Percentiles rank a stretch among this genome's conserved stretches.
Conservation (phyloP, 169 alveolate species). For the Cryptosporidium meleagridis region DNA sequence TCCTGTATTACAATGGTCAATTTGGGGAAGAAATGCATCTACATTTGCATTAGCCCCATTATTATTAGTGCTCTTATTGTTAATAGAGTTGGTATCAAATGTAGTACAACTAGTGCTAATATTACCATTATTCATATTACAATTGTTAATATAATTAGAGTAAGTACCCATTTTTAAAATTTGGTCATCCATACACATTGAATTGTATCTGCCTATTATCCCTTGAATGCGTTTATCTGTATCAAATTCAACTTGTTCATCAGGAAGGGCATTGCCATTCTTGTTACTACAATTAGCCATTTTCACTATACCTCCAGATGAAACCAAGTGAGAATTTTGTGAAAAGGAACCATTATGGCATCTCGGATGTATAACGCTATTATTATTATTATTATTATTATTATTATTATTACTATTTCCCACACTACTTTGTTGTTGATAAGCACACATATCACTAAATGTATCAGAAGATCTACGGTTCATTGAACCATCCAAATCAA, state of each 20-base stretch:
- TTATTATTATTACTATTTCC: neutral
- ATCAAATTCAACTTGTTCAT: conserved; percentile 2
- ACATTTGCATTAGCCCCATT: neutral
- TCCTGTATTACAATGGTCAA: conserved; percentile 3
- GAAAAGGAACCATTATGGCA: conserved; percentile 1
- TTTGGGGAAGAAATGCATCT: conserved; percentile 19
- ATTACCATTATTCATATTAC: conserved; percentile 8
- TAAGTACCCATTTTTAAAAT: conserved; percentile 49
- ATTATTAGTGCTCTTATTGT: conserved; percentile 5
- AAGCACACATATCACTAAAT: conserved; percentile 24
- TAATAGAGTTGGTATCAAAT: neutral
- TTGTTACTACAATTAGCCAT: neutral
- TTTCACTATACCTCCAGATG: neutral
- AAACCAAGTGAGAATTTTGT: neutral
- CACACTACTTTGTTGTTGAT: neutral
- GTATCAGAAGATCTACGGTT: conserved; percentile 42
- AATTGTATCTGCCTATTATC: conserved; percentile 36
- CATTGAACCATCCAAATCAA: conserved; percentile 39
- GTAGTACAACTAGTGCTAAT: neutral
- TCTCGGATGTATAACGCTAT: neutral
- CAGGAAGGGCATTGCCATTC: neutral
- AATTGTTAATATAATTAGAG: conserved; percentile 8
- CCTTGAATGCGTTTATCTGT: conserved; percentile 2
- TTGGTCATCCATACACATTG: conserved; percentile 46
- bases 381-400: neutral